Base-by-base conservation (phyloP, 208 protist genomes). In the Trichomonas vaginalis region DNA sequence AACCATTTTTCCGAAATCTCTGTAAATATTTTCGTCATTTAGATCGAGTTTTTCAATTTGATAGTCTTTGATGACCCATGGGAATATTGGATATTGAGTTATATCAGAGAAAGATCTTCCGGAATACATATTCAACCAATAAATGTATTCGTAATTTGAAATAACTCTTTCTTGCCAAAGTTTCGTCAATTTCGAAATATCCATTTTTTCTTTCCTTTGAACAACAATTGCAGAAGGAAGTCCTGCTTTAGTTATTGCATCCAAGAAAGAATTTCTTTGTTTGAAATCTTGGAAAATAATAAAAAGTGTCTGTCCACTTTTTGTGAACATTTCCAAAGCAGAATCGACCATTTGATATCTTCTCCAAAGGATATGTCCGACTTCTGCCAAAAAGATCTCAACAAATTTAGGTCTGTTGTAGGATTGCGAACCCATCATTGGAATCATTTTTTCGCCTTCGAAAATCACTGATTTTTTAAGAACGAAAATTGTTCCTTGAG, bases 41-140 rank as follows among this genome's bases (percentile, higher is more conserved):
- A 95, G 27, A 37, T 95, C 27, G 17, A 95, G 39, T 8, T 0
- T 32, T 6, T 49, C 23, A 39, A 47, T 95, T 35, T 39, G 15
- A 95, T 97, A 97, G 83, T 97, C 96, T 8, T 61, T 56, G 45
- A 97, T 46, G n/a, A 97, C 95, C 97, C 97, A 97, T 0, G 97
- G 97, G 37, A 97, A 95, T 21, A 95, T 32, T 56, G 95, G 95
- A 95, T 95, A 95, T 51, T 95, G 86, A n/a, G 86, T 15, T 17
- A 92, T 39, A 39, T 92, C 86, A 56, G 35, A n/a, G 37, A 51
- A 92, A 32, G 45, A 56, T 39, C 86, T 0, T 35, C 86, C 86
- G 8, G 86, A 9, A 51, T 32, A 92, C 27, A 92, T 51, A 47
- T 92, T 92, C 0, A 92, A 1, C 40, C 45, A 92, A 39, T 40